phyloP scores from a whole-genome alignment of 202 grass and related monocot species.

The Musa balbisiana region DNA sequence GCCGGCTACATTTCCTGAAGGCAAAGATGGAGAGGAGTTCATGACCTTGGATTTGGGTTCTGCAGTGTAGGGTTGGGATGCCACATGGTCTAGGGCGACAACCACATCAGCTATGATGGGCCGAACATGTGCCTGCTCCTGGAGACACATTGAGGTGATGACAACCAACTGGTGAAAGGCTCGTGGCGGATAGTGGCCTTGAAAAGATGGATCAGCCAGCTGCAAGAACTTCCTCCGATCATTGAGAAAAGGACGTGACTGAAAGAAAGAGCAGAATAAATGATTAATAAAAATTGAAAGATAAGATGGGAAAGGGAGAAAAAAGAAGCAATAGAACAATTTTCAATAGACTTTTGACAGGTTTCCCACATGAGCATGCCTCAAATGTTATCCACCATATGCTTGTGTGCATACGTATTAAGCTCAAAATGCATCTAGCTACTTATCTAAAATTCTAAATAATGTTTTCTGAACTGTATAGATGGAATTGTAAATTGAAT shows the following conservation, averaged over 20 bases:
- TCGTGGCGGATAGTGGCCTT: background rate
- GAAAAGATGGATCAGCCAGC: slow-evolving; percentile 16
- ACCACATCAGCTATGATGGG: slow-evolving; percentile 18
- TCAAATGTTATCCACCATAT: too few relatives aligned
- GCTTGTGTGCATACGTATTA: too few relatives aligned
- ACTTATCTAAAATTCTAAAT: too few relatives aligned
- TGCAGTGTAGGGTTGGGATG: background rate
- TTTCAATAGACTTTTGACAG: too few relatives aligned
- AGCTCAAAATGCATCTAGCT: too few relatives aligned
- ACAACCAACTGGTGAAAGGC: slow-evolving; percentile 17
- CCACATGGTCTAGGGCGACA: slow-evolving; percentile 8
- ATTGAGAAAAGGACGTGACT: slow-evolving; percentile 14
- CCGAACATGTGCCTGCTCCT: slow-evolving; percentile 14
- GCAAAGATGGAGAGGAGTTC: background rate
- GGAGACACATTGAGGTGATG: slow-evolving; percentile 15
- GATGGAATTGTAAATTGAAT: too few relatives aligned
- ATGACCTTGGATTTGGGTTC: background rate
- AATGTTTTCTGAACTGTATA: too few relatives aligned
- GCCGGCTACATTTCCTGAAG: background rate
- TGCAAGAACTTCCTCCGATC: slow-evolving; percentile 10
- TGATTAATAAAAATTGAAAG: too few relatives aligned
- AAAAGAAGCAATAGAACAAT: too few relatives aligned
- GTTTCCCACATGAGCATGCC: too few relatives aligned
- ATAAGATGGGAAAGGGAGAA: too few relatives aligned
- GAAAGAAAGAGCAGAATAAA: background rate